Evolutionary conservation across 2,329 filamentous ascomycete species (phyloP).

Genomic region (Xylariomycetidae sp.): DNA sequence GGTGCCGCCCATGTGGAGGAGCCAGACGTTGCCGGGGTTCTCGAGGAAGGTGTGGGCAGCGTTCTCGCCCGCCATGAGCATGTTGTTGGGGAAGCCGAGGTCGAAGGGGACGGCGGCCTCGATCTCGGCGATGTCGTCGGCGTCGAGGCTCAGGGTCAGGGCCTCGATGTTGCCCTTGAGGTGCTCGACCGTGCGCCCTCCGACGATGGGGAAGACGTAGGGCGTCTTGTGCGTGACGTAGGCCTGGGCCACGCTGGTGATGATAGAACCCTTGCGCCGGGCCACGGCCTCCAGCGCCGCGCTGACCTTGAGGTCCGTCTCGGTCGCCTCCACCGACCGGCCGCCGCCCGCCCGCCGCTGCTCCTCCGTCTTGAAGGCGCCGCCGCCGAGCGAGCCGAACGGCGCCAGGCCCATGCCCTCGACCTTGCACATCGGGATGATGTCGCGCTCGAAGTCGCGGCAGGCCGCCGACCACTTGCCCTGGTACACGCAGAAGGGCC

Average conservation of each 20-base stretch:
- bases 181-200: conserved; percentile 46
- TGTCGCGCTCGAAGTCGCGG: conserved; percentile 66
- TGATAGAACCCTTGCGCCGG: conserved; percentile 45
- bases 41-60: conserved; percentile 24
- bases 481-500: conserved; percentile 64
- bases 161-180: conserved; percentile 50
- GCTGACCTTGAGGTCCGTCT: conserved; percentile 48
- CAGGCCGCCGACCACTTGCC: conserved; percentile 55
- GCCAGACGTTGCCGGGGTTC: conserved; percentile 35
- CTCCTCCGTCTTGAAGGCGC: conserved; percentile 38
- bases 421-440: conserved; percentile 57
- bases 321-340: conserved; percentile 33
- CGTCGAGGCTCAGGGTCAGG: conserved; percentile 40
- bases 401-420: conserved; percentile 57
- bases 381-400: conserved; percentile 54
- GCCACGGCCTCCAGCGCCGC: conserved; percentile 55
- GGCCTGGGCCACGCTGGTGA: conserved; percentile 53
- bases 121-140: conserved; percentile 48
- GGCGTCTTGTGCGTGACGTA: conserved; percentile 46
- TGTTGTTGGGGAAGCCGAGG: conserved; percentile 49
- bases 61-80: conserved; percentile 36
- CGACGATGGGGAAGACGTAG: conserved; percentile 49
- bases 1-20: conserved; percentile 40
- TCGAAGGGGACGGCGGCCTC: conserved; percentile 49
- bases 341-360: conserved; percentile 40